Base-by-base conservation (phyloP, 75 land plant genomes). In the Ceratopteris richardii region DNA sequence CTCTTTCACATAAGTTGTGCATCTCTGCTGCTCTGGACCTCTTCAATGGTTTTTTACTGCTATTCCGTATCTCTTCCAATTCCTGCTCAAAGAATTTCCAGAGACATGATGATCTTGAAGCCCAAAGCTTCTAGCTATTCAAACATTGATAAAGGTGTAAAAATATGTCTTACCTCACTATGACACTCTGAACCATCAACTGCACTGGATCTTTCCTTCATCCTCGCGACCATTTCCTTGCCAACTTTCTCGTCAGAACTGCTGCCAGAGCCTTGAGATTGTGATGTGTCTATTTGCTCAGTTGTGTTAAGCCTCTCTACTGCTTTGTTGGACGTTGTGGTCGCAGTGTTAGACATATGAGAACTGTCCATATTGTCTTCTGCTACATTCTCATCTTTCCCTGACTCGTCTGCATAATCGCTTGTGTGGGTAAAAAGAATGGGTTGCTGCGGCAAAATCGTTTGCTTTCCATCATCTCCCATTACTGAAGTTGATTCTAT, bases 1-100 rank as follows among this genome's bases (percentile, higher is more conserved):
- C 80, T 66, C 74, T 72, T 47, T 77, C 80, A 12, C 85, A 86
- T 57, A 82, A 57, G 66, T 86, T 86, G 63, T 86, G 90, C 17
- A 86, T 78, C 64, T 86, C 90, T 1, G 90, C 90, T 9, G 86
- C 86, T 60, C 90, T 73, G 44, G 76, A 80, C 51, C 90, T 58
- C 59, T 86, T 86, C 16, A 77, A 60, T 0, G 69, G 51, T 50
- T 48, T 63, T 14, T 17, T 60, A 37, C 56, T 36, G 61, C 62
- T 68, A 6, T 44, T 48, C 0, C 51, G 46, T 36, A 43, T 60
- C 29, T 75, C 78, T 51, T 56, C 71, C 22, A 56, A 36, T 0
- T 42, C 63, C 28, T 64, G 58, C 11, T 44, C 25, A 24, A 30
- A 36, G 36, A 53, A 48, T 23, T 25, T 2, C 13, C 11, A 44